Percentiles rank a stretch among this genome's conserved stretches.
Conservation (phyloP, 129 eudicot genomes). For the Pseudognaphalium luteoalbum region DNA sequence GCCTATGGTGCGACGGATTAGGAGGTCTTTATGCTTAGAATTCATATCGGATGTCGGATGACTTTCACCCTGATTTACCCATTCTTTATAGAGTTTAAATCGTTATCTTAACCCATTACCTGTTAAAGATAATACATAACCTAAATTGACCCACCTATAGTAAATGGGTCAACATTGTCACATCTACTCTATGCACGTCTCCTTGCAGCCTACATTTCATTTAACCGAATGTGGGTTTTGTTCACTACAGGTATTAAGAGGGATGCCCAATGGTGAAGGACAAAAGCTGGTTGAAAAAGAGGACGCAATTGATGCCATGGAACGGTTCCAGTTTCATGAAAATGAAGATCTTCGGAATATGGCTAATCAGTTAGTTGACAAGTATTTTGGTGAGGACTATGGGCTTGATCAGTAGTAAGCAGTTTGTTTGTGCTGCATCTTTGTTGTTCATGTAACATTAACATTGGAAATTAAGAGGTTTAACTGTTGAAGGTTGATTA, state of each 20-base stretch:
- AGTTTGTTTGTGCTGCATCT: slow-evolving; percentile 18
- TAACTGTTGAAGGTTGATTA: slow-evolving; percentile 14
- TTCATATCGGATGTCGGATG: too few species aligned
- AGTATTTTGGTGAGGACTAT: slow-evolving; percentile 91
- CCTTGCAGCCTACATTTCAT: too few species aligned
- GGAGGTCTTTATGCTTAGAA: too few species aligned
- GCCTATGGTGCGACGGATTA: too few species aligned
- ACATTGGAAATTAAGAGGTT: slow-evolving; percentile 1
- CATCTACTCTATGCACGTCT: too few species aligned
- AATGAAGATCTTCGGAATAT: slow-evolving; percentile 85
- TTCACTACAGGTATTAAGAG: slow-evolving; percentile 67
- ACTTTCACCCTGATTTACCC: too few species aligned
- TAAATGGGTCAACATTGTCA: too few species aligned
- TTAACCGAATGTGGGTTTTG: too few species aligned
- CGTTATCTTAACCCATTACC: too few species aligned
- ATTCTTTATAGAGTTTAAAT: too few species aligned
- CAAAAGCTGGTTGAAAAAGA: slow-evolving; percentile 82
- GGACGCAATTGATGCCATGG: slow-evolving; percentile 98
- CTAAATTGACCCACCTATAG: too few species aligned
- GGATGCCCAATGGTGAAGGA: slow-evolving; percentile 92
- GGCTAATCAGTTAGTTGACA: slow-evolving; percentile 89
- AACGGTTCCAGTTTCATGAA: slow-evolving; percentile 88
- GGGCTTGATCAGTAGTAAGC: slow-evolving; percentile 60
- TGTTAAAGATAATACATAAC: too few species aligned
- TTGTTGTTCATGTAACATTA: slow-evolving; percentile 25